These are phyloP conservation scores for Brettanomyces naardenensis DNA, from an alignment of 805 yeast genomes.

Conservation along the genomic window DNA sequence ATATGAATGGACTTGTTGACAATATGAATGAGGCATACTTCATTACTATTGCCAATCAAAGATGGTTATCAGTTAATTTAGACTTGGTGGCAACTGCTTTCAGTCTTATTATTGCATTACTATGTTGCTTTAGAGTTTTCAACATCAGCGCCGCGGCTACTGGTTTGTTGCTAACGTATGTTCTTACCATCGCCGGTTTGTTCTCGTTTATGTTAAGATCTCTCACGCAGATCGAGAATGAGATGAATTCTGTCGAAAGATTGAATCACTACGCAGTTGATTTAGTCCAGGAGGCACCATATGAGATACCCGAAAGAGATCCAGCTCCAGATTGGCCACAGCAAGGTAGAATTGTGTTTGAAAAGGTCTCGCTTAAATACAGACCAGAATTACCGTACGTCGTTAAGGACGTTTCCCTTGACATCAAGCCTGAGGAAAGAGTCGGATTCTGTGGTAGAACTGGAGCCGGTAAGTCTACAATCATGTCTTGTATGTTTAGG, in stretches of 20 bases:
- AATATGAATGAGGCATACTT: slow-evolving; percentile 61
- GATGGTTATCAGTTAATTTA: slow-evolving; percentile 56
- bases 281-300: slow-evolving; percentile 61
- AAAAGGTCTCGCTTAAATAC: slow-evolving; percentile 43
- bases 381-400: slow-evolving; percentile 57
- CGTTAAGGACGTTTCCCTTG: slow-evolving; percentile 35
- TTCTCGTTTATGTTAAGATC: slow-evolving; percentile 48
- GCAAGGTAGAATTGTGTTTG: slow-evolving; percentile 37
- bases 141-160: slow-evolving; percentile 49
- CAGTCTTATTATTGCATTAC: slow-evolving; percentile 41
- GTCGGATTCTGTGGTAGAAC: slow-evolving; percentile 86
- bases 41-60: slow-evolving; percentile 46
- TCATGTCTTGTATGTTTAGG: slow-evolving; percentile 55
- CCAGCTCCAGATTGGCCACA: slow-evolving; percentile 44
- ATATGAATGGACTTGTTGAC: slow-evolving; percentile 42
- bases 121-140: slow-evolving; percentile 55
- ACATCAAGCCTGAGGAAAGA: slow-evolving; percentile 49
- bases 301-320: slow-evolving; percentile 33
- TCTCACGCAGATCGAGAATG: slow-evolving; percentile 65
- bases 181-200: slow-evolving; percentile 49
- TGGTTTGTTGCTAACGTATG: slow-evolving; percentile 55
- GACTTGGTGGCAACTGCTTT: slow-evolving; percentile 37
- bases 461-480: slow-evolving; percentile 74
- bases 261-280: slow-evolving; percentile 53
- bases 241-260: slow-evolving; percentile 78